Evolutionary conservation across 495 filamentous ascomycete genomes (phyloP), one percentile per base, ranked within the genome.

Genomic region (Penicillium cosmopolitanum): DNA sequence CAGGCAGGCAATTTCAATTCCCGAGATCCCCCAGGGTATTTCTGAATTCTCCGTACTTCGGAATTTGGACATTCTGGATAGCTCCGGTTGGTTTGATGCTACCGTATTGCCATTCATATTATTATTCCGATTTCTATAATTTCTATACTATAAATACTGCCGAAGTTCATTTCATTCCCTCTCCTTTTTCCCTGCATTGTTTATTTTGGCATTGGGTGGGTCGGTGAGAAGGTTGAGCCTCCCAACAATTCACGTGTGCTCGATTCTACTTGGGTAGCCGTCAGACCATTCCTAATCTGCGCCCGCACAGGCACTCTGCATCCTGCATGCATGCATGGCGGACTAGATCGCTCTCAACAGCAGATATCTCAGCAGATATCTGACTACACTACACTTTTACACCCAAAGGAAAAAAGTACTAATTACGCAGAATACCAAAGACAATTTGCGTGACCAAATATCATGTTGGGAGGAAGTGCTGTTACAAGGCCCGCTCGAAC

Each of bases 401-500:
- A 21, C 2, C 2, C 19, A 4, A 3, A 23, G 3, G 23, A 23
- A 23, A 21, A 23, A 3, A 23, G 23, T 21, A 21, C 19, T 21
- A 4, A 23, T 33, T 16, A 25, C 48, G 4, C 8, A n/a, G 31
- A 1, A 35, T 23, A 31, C 11, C 4, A 50, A 10, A 28, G 25
- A 28, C 28, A 36, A 34, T 51, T 51, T 42, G 53, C 47, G 52
- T 60, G 59, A 60, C 56, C 50, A 60, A 60, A 57, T 52, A 61
- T 57, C 44, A 67, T 67, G 62, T 51, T 67, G 61, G 55, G 61
- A 60, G 69, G 71, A 73, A 76, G 69, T 73, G 72, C 69, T 76
- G 74, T 75, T 76, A 76, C 73, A 74, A 79, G 76, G 74, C 71
- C 74, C 72, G 73, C 76, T 75, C 71, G 76, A 75, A 77, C 73